These are phyloP conservation scores for Hymenoscyphus salicellus DNA, from an alignment of 2,329 filamentous ascomycete genomes.

Conservation along the genomic window DNA sequence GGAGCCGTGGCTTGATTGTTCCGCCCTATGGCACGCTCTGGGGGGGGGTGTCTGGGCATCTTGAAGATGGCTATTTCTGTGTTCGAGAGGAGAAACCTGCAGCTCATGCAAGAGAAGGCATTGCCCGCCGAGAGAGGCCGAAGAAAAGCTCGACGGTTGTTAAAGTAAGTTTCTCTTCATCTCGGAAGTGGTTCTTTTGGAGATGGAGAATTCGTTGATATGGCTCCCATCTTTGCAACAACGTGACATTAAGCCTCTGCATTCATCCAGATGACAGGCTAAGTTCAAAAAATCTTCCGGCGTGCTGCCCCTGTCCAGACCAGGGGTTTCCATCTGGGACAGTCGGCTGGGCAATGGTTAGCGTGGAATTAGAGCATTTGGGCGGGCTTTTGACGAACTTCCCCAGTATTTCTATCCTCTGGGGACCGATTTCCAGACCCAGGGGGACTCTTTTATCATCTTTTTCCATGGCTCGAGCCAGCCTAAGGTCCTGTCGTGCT, in stretches of 20 bases:
- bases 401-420: neutral
- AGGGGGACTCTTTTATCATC: no score
- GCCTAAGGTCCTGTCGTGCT: neutral
- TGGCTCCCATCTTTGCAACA: neutral
- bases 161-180: neutral
- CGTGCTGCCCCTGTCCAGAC: neutral
- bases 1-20: neutral
- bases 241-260: neutral
- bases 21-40: neutral
- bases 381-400: neutral
- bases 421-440: neutral
- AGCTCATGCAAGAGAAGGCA: neutral
- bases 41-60: neutral
- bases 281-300: constrained; percentile 6
- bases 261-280: constrained; percentile 6
- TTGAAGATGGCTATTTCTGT: neutral
- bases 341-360: neutral
- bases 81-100: constrained; percentile 1
- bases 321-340: neutral
- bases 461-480: neutral
- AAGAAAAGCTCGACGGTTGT: neutral
- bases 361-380: neutral
- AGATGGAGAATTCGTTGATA: neutral
- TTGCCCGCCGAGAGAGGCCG: neutral
- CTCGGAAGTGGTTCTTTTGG: neutral